These are phyloP conservation scores for Ensete ventricosum DNA, from an alignment of 176 grass and related monocot genomes.

Conservation along the genomic window DNA sequence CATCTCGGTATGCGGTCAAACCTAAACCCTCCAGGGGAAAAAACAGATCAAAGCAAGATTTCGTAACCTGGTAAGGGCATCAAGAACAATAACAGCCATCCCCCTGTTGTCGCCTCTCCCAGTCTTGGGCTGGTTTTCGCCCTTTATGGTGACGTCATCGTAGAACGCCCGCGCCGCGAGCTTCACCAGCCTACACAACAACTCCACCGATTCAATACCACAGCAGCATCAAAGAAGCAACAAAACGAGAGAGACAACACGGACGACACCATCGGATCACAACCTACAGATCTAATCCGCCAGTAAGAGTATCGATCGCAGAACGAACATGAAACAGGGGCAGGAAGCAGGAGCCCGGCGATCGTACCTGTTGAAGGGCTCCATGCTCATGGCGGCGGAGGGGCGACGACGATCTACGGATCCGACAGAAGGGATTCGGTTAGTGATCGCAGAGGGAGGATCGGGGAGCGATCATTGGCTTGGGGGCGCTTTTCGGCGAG, in stretches of 20 bases:
- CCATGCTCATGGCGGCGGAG: slow-evolving; percentile 41
- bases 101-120: slow-evolving; percentile 92
- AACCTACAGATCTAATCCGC: no score
- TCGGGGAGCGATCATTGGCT: background rate
- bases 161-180: slow-evolving; percentile 88
- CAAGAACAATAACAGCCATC: slow-evolving; percentile 92
- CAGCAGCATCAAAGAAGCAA: background rate
- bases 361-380: slow-evolving; percentile 79
- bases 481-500: background rate
- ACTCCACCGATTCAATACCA: background rate
- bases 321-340: background rate
- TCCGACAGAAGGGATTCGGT: background rate
- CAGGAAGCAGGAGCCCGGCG: background rate
- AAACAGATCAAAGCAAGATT: background rate
- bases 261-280: background rate
- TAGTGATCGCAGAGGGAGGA: background rate
- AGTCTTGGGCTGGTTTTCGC: slow-evolving; percentile 82
- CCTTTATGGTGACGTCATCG: slow-evolving; percentile 85
- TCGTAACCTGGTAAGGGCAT: slow-evolving; percentile 69
- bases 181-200: slow-evolving; percentile 48
- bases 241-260: background rate
- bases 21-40: background rate
- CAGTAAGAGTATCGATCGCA: background rate
- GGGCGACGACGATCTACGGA: background rate
- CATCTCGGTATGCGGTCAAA: no score